Percentiles rank a stretch among this genome's conserved stretches.
phyloP scores from a whole-genome alignment of 1,139 yeast species.

The Hyphopichia khmerensis region DNA sequence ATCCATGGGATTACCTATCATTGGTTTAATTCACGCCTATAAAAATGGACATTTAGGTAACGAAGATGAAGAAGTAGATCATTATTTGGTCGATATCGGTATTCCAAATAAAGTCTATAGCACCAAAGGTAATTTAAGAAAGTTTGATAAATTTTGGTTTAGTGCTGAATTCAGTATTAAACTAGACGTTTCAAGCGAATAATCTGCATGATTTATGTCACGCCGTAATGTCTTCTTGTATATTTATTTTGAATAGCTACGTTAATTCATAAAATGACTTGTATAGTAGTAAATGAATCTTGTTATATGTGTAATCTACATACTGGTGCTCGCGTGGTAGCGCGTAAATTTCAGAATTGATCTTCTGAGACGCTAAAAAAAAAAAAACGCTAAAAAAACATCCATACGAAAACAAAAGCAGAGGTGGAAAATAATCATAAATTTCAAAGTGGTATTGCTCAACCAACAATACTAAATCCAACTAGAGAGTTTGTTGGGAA shows the following conservation, averaged over 20 bases:
- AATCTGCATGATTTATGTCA: not conserved
- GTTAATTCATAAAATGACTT: too few species aligned
- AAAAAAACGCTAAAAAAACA: not conserved
- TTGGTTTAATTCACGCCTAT: constrained; percentile 65
- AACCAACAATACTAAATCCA: not conserved
- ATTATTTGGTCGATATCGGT: constrained; percentile 73
- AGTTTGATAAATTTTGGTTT: constrained; percentile 46
- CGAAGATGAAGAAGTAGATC: constrained; percentile 41
- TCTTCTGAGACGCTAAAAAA: too few species aligned
- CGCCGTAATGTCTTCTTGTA: not conserved
- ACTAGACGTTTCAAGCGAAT: constrained; percentile 15
- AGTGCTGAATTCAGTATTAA: constrained; percentile 34
- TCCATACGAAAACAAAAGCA: not conserved
- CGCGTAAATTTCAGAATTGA: not conserved
- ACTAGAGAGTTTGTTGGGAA: not conserved
- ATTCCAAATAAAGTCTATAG: constrained; percentile 54
- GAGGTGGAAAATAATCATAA: not conserved
- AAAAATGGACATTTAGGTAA: constrained; percentile 38
- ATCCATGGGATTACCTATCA: constrained; percentile 73
- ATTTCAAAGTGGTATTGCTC: not conserved
- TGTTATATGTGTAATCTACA: too few species aligned
- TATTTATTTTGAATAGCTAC: not conserved
- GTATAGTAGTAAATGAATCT: too few species aligned
- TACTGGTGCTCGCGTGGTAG: too few species aligned
- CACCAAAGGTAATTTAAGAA: constrained; percentile 39